Evolutionary conservation across 768 basidiomycete species (phyloP).

Genomic region (Hirschioporus abietinus): DNA sequence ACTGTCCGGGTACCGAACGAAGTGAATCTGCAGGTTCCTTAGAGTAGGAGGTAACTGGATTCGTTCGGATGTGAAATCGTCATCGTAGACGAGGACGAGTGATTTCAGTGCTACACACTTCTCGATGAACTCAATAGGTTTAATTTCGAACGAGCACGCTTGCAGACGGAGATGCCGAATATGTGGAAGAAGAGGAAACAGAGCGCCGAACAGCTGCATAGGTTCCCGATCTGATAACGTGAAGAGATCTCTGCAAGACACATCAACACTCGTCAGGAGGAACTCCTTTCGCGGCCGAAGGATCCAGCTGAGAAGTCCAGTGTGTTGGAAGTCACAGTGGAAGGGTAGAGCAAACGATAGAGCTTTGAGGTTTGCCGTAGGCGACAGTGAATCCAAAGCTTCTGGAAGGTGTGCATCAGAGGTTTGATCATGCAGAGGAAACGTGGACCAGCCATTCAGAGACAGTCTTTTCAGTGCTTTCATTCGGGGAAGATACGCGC

Average conservation of each 20-base stretch:
- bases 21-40: not conserved
- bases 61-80: not conserved
- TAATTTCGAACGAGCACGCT: not conserved
- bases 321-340: not conserved
- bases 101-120: not conserved
- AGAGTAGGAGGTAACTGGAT: not conserved
- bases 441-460: not conserved
- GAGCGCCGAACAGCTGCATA: not conserved
- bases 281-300: not conserved
- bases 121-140: not conserved
- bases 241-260: not conserved
- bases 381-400: not conserved
- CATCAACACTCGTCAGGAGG: not conserved
- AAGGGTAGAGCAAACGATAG: not conserved
- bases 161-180: not conserved
- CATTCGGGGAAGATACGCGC: not conserved
- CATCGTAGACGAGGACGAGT: not conserved
- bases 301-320: not conserved
- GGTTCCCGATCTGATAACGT: not conserved
- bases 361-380: not conserved
- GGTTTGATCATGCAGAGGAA: not conserved
- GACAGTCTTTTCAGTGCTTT: not conserved
- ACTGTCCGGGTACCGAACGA: not conserved
- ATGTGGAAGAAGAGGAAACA: not conserved
- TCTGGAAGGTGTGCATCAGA: not conserved